phyloP scores from a whole-genome alignment of 1,284 basidiomycete species.

The Ceratobasidium theobromae region DNA sequence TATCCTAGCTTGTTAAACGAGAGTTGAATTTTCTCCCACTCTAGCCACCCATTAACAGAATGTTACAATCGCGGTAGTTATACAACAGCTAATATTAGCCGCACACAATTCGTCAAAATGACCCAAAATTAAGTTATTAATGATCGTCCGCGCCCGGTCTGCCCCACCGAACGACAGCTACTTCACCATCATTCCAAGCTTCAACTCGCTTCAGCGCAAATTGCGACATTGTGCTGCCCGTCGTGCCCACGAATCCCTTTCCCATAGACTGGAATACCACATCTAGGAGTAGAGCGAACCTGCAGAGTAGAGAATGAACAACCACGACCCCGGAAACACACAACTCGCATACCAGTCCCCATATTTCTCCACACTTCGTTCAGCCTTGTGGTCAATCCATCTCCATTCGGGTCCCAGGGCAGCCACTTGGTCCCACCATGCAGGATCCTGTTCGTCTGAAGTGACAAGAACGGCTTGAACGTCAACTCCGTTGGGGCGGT shows the following conservation, averaged over 20 bases:
- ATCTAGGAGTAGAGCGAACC: constrained; percentile 65
- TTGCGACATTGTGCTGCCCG: constrained; percentile 66
- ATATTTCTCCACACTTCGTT: constrained; percentile 53
- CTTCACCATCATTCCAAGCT: constrained; percentile 61
- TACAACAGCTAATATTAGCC: too few species aligned
- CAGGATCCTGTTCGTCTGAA: constrained; percentile 64
- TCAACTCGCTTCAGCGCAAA: constrained; percentile 62
- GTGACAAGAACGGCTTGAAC: constrained; percentile 62
- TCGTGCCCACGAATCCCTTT: constrained; percentile 67
- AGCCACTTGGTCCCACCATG: constrained; percentile 65
- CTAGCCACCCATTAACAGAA: too few species aligned
- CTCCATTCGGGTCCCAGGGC: constrained; percentile 57
- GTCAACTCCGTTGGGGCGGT: constrained; percentile 42
- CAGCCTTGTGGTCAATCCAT: constrained; percentile 55
- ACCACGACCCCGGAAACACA: constrained; percentile 28
- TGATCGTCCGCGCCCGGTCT: constrained; percentile 15
- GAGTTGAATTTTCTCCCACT: too few species aligned
- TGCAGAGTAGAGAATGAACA: constrained; percentile 38
- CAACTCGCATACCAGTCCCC: constrained; percentile 51
- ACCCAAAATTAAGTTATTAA: constrained; percentile 49
- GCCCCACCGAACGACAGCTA: constrained; percentile 59
- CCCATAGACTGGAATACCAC: constrained; percentile 67
- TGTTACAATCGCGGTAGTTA: too few species aligned
- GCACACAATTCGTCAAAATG: constrained; percentile 52
- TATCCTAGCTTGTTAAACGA: too few species aligned